Base-by-base conservation (phyloP, 2,329 filamentous ascomycete species). In the Talaromyces sp. region DNA sequence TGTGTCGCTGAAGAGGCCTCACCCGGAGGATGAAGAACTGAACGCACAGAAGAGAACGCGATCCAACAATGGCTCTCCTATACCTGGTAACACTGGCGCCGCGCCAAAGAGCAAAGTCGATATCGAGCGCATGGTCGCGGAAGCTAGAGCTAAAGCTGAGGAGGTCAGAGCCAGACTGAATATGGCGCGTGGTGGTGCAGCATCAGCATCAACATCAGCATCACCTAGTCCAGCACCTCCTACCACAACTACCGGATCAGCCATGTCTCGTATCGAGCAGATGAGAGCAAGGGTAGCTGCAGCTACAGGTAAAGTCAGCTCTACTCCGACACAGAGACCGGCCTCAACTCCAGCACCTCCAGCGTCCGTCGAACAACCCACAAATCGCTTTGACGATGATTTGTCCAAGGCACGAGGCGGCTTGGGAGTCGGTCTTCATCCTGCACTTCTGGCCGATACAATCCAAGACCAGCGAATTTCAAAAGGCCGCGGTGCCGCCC, bases 261-360 rank as follows among this genome's bases (percentile, higher is more conserved):
- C 73, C 84, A 86, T 68, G 83, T 89, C 73, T 84, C 92, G 77
- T 83, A 86, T 94, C 69, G 92, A 91, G 57, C 89, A 90, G 50
- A 85, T 96, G 74, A 93, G 90, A 77, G 91, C 91, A 27, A 86
- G 91, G 70, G 90, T 95, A 13, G 90, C 90, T 57, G 90, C 90
- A 59, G 90, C 91, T 62, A 90, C 91, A 56, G 81, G 80, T 35
- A 82, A 80, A 72, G 77, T 79, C 47, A 77, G 76, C 43, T 70
- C 78, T 19, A 69, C 78, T 22, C 72, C 78, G n/a, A 73, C 80
- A 76, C 77, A 86, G 82, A 68, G 80, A 67, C 72, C 71, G 47
- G 72, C 78, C 10, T 73, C 78, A n/a, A 70, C 73, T 27, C 78
- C 72, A 64, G 22, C 15, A 10, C 37, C 56, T 41, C 35, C 37